Percentiles rank a stretch among this genome's conserved stretches.
These are phyloP conservation scores for Schizothecium vesticola DNA, from an alignment of 495 filamentous ascomycete species.

Conservation along the genomic window DNA sequence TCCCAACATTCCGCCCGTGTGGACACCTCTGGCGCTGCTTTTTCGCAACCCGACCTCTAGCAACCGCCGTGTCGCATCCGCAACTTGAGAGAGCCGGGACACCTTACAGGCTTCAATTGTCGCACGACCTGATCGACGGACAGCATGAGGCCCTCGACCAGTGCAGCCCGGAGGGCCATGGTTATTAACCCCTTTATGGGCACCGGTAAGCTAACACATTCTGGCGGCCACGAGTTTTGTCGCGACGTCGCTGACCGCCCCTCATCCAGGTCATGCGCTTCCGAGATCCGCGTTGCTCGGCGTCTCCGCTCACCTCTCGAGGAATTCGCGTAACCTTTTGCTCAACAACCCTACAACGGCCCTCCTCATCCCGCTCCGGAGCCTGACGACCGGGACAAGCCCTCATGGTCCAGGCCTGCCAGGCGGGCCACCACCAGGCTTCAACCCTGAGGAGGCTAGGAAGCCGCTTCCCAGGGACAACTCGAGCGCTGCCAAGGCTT, in stretches of 20 bases:
- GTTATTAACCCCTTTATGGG: constrained; percentile 49
- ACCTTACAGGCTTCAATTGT: background rate
- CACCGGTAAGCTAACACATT: constrained; percentile 32
- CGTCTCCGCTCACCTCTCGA: constrained; percentile 49
- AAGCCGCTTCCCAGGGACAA: constrained; percentile 63
- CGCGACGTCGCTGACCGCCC: constrained; percentile 7
- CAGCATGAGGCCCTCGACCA: constrained; percentile 56
- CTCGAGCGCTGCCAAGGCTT: constrained; percentile 34
- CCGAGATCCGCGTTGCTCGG: constrained; percentile 36
- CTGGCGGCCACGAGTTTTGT: background rate
- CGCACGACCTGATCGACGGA: constrained; percentile 2
- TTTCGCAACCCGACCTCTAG: background rate
- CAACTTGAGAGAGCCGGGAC: background rate
- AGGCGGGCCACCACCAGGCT: constrained; percentile 80
- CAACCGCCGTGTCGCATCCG: background rate
- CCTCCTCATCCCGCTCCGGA: constrained; percentile 59
- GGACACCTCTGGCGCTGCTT: background rate
- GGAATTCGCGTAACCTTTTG: constrained; percentile 52
- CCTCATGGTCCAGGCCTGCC: constrained; percentile 43
- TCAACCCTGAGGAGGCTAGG: constrained; percentile 86
- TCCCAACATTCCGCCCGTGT: background rate
- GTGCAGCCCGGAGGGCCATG: constrained; percentile 53
- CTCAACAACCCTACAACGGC: constrained; percentile 59
- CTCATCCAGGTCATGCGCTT: constrained; percentile 31
- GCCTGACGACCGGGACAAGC: constrained; percentile 62